Evolutionary conservation across 2,329 filamentous ascomycete genomes (phyloP).

Genomic region (Penicillium palitans): DNA sequence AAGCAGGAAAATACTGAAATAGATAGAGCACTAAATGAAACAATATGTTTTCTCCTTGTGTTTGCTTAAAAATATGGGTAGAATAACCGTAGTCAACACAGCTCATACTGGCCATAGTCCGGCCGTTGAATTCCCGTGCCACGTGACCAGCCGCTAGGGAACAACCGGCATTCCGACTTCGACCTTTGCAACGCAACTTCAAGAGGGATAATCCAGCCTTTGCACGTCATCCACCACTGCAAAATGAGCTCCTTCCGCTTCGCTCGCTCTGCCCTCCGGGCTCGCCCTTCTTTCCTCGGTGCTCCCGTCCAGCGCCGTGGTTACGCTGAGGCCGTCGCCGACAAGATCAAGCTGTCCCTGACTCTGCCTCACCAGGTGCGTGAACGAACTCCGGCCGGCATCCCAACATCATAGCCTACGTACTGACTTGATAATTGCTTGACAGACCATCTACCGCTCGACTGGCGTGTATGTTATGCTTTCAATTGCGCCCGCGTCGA

Average conservation of each 20-base stretch:
- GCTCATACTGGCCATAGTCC: slow-evolving; percentile 7
- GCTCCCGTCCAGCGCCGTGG: slow-evolving; percentile 78
- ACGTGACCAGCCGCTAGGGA: slow-evolving; percentile 41
- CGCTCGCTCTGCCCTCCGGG: slow-evolving; percentile 84
- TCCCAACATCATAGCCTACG: slow-evolving; percentile 1
- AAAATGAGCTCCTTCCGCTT: slow-evolving; percentile 91
- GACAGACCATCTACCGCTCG: slow-evolving; percentile 68
- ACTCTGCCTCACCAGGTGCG: slow-evolving; percentile 97
- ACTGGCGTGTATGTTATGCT: slow-evolving; percentile 64
- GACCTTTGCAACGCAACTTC: slow-evolving; percentile 43
- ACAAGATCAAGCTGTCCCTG: slow-evolving; percentile 98
- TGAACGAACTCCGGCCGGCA: slow-evolving; percentile 20
- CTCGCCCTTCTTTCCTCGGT: slow-evolving; percentile 73
- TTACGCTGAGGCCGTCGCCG: slow-evolving; percentile 83
- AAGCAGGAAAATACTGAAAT: background rate
- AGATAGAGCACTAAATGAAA: background rate
- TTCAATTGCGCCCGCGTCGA: slow-evolving; percentile 13
- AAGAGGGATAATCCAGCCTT: slow-evolving; percentile 39
- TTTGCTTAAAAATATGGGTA: background rate
- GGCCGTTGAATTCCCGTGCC: slow-evolving; percentile 19
- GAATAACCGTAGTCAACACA: slow-evolving; percentile 1
- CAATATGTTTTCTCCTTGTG: background rate
- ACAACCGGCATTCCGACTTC: slow-evolving; percentile 42
- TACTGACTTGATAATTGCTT: slow-evolving; percentile 27
- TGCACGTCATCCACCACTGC: slow-evolving; percentile 36